Percentiles rank a stretch among this genome's conserved stretches.
phyloP scores from a whole-genome alignment of 164 flowering plant species.

The Sextonia rubra region DNA sequence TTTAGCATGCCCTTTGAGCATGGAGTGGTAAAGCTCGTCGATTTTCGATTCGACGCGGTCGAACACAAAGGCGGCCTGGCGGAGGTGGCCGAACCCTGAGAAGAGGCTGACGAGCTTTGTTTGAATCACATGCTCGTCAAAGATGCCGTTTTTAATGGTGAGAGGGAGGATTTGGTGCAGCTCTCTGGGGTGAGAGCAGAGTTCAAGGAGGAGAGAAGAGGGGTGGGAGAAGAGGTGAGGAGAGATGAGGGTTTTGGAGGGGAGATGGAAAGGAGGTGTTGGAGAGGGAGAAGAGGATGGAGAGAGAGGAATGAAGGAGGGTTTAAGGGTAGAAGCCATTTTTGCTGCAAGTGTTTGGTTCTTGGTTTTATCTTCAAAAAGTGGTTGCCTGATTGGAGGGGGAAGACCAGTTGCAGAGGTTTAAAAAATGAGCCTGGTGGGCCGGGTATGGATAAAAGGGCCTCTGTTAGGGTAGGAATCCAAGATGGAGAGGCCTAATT shows the following conservation, averaged over 20 bases:
- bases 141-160: constrained; percentile 51
- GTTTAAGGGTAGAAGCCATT: constrained; percentile 8
- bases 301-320: constrained; percentile 10
- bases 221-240: constrained; percentile 60
- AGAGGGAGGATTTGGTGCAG: constrained; percentile 64
- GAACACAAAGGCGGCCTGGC: constrained; percentile 64
- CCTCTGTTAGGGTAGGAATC: too few relatives aligned
- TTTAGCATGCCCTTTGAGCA: constrained; percentile 72
- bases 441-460: too few relatives aligned
- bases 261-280: neutral
- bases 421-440: too few relatives aligned
- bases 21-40: constrained; percentile 61
- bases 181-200: constrained; percentile 53
- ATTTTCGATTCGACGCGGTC: constrained; percentile 48
- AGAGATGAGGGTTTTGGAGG: constrained; percentile 8
- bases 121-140: constrained; percentile 49
- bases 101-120: constrained; percentile 78
- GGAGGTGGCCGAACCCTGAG: constrained; percentile 46
- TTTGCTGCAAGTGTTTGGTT: neutral
- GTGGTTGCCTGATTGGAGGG: too few relatives aligned
- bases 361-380: too few relatives aligned
- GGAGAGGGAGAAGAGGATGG: constrained; percentile 3
- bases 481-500: too few relatives aligned
- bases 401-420: too few relatives aligned
- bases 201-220: constrained; percentile 64